Evolutionary conservation across 371 early-diverging fungal species (phyloP).

Genomic region (Choanephora cucurbitarum): DNA sequence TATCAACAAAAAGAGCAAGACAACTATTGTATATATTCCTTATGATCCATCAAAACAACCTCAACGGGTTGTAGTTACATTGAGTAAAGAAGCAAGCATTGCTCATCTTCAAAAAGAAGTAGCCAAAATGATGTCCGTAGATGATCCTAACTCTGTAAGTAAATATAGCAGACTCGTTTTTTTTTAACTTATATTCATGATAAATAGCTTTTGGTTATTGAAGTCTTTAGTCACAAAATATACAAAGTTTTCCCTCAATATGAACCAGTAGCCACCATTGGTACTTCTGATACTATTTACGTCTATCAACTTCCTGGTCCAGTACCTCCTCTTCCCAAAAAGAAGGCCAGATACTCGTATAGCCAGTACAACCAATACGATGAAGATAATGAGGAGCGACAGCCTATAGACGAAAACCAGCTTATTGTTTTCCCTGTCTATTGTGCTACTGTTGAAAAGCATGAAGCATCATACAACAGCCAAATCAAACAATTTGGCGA

Average conservation of each 20-base stretch:
- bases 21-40: constrained; percentile 57
- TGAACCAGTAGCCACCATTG: constrained; percentile 65
- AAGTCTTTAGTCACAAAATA: constrained; percentile 61
- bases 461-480: constrained; percentile 6
- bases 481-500: constrained; percentile 38
- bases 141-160: constrained; percentile 38
- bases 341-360: constrained; percentile 13
- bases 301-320: constrained; percentile 66
- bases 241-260: constrained; percentile 65
- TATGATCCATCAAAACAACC: constrained; percentile 48
- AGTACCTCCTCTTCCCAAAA: constrained; percentile 25
- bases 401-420: constrained; percentile 22
- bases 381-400: constrained; percentile 11
- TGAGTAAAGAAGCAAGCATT: constrained; percentile 64
- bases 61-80: constrained; percentile 28
- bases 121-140: constrained; percentile 58
- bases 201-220: constrained; percentile 57
- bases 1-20: constrained; percentile 48
- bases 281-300: constrained; percentile 62
- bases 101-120: constrained; percentile 63
- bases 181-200: constrained; percentile 2
- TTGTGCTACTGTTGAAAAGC: constrained; percentile 28
- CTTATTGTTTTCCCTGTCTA: constrained; percentile 49
- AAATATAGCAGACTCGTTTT: too few species aligned
- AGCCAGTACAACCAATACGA: constrained; percentile 1